phyloP scores from a whole-genome alignment of 163 green algal genomes.

The Scenedesmus sp. region DNA sequence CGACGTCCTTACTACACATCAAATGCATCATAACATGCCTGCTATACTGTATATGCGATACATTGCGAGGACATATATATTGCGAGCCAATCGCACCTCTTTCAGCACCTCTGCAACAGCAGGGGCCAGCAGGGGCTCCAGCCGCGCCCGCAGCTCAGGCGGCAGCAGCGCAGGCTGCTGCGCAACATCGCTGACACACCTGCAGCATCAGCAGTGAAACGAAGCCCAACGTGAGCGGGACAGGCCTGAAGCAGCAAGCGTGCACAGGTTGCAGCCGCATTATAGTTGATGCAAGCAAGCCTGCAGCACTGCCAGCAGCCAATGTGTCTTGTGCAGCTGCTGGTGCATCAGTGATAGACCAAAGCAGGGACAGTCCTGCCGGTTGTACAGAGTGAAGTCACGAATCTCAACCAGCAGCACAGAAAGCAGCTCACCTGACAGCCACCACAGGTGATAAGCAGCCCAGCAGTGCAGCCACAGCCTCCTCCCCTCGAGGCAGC shows the following conservation, averaged over 20 bases:
- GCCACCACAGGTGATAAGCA: constrained; percentile 46
- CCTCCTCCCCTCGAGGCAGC: not conserved
- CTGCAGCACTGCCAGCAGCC: too few species aligned
- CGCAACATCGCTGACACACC: constrained; percentile 12
- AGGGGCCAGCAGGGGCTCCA: constrained; percentile 35
- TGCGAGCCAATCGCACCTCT: not conserved
- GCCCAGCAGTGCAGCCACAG: constrained; percentile 24
- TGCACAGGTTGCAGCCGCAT: too few species aligned
- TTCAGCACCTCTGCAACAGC: not conserved
- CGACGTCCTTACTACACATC: too few species aligned
- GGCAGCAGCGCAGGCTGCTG: constrained; percentile 18
- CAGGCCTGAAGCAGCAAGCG: not conserved
- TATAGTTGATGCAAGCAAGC: too few species aligned
- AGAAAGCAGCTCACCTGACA: constrained; percentile 9
- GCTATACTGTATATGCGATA: too few species aligned
- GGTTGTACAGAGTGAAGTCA: too few species aligned
- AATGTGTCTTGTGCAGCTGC: too few species aligned
- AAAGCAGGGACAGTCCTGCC: too few species aligned
- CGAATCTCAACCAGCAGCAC: not conserved
- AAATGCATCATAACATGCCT: too few species aligned
- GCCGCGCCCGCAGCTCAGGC: not conserved
- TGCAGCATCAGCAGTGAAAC: not conserved
- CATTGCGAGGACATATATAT: not conserved
- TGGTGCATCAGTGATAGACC: too few species aligned
- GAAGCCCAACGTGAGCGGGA: not conserved